Conservation (phyloP, 306 rosid species). For the Begonia masoniana region DNA sequence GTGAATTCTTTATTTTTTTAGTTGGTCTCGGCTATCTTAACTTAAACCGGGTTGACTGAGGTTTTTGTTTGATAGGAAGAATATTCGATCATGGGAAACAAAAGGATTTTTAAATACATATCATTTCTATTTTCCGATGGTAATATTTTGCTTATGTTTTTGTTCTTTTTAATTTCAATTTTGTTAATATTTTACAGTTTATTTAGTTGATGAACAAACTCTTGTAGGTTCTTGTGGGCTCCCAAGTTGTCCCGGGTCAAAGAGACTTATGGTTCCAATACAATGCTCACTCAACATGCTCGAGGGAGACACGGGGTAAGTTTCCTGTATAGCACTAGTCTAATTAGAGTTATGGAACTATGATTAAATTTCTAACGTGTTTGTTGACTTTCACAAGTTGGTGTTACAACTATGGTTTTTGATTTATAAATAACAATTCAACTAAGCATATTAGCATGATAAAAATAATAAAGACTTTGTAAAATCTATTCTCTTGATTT, state of each 20-base stretch:
- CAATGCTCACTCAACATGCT: slow-evolving; percentile 83
- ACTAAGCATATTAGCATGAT: too few species aligned
- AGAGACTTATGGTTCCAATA: slow-evolving; percentile 32
- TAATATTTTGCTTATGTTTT: slow-evolving; percentile 17
- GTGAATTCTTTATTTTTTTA: neutral
- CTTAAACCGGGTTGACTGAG: slow-evolving; percentile 3
- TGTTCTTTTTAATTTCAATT: neutral
- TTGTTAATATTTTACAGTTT: slow-evolving; percentile 3
- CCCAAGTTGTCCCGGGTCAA: slow-evolving; percentile 28
- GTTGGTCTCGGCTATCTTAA: too few species aligned
- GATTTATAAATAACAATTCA: too few species aligned
- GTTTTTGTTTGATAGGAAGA: slow-evolving; percentile 35
- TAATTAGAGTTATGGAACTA: neutral
- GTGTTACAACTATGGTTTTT: too few species aligned
- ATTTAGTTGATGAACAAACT: slow-evolving; percentile 21
- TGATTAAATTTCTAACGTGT: neutral
- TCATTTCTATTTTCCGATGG: slow-evolving; percentile 70
- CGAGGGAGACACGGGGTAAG: slow-evolving; percentile 88
- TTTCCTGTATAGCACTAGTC: slow-evolving; percentile 8
- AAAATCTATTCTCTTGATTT: too few species aligned
- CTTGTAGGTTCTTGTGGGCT: slow-evolving; percentile 34
- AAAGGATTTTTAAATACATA: slow-evolving; percentile 7
- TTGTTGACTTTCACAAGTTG: neutral
- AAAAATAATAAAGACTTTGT: too few species aligned
- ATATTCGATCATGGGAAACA: slow-evolving; percentile 9